A percentile compares a stretch with the other conserved stretches of the same genome.
Evolutionary conservation across 2,329 filamentous ascomycete species (phyloP).

Genomic region (Penicillium sp.): DNA sequence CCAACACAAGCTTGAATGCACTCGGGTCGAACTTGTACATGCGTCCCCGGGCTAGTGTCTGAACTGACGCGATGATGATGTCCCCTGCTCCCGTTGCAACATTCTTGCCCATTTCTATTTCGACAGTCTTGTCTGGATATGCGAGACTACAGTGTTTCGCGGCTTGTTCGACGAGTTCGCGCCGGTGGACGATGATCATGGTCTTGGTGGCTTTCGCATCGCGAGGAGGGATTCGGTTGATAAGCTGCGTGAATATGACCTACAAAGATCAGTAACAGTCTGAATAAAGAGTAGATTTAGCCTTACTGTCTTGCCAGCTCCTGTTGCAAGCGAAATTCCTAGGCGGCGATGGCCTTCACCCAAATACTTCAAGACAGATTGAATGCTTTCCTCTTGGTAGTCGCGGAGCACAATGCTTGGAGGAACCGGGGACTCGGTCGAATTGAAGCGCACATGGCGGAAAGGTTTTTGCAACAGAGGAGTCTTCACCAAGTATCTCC

Average conservation of each 20-base stretch:
- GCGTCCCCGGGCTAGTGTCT: constrained; percentile 76
- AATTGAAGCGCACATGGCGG: constrained; percentile 25
- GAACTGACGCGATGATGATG: constrained; percentile 89
- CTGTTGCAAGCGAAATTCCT: constrained; percentile 82
- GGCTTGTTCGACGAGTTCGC: constrained; percentile 92
- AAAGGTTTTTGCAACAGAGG: constrained; percentile 31
- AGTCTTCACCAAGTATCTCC: constrained; percentile 14
- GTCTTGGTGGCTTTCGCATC: constrained; percentile 67
- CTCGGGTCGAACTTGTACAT: constrained; percentile 78
- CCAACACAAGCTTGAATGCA: constrained; percentile 83
- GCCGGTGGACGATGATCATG: constrained; percentile 85
- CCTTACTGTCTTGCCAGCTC: constrained; percentile 79
- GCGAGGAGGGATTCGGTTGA: constrained; percentile 67
- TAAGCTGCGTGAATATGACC: constrained; percentile 96
- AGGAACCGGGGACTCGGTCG: constrained; percentile 19
- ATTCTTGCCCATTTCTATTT: constrained; percentile 84
- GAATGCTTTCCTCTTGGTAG: constrained; percentile 91
- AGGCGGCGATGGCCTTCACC: constrained; percentile 72
- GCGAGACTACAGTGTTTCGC: constrained; percentile 76
- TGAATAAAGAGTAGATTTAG: neutral
- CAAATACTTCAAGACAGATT: constrained; percentile 71
- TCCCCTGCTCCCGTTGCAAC: constrained; percentile 79
- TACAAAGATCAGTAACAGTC: constrained; percentile 35
- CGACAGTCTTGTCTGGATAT: constrained; percentile 77
- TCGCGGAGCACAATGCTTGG: constrained; percentile 64